Conservation (phyloP, 163 green algal genomes). For the Scenedesmus sp. region DNA sequence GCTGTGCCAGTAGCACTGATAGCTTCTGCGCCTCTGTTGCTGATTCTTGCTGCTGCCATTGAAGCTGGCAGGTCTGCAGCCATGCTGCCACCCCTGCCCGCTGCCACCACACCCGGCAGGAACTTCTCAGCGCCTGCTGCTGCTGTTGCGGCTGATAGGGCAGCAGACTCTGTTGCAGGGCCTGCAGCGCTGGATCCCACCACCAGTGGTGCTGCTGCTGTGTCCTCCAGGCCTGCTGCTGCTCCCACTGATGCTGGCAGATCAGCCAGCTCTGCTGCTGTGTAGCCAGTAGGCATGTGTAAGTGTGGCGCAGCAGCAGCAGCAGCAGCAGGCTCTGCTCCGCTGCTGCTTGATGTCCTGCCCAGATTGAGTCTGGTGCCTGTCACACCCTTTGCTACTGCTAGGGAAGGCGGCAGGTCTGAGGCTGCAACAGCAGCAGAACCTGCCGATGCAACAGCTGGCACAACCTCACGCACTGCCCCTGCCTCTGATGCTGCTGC, state of each 20-base stretch:
- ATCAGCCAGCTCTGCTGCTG: not conserved
- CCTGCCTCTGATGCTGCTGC: not conserved
- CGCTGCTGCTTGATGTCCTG: not conserved
- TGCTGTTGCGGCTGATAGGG: not conserved
- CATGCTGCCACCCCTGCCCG: not conserved
- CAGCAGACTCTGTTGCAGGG: not conserved
- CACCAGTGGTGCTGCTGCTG: not conserved
- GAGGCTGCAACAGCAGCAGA: not conserved
- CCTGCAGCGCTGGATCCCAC: not conserved
- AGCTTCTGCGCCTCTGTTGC: not conserved
- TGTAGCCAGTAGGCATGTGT: not conserved
- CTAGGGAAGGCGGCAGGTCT: slow-evolving; percentile 30
- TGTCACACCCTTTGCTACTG: not conserved
- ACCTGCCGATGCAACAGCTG: not conserved
- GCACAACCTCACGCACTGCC: not conserved
- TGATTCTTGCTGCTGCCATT: not conserved
- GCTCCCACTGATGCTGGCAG: not conserved
- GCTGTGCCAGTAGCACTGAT: not conserved
- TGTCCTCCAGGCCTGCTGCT: not conserved
- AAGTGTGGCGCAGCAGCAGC: not conserved
- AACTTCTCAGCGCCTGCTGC: not conserved
- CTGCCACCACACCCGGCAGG: not conserved
- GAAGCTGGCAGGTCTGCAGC: not conserved
- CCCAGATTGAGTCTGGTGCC: not conserved
- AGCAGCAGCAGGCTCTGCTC: not conserved